Percentiles rank a stretch among this genome's conserved stretches.
phyloP scores from a whole-genome alignment of 768 basidiomycete species.

The Pilatotrama ljubarskyi region DNA sequence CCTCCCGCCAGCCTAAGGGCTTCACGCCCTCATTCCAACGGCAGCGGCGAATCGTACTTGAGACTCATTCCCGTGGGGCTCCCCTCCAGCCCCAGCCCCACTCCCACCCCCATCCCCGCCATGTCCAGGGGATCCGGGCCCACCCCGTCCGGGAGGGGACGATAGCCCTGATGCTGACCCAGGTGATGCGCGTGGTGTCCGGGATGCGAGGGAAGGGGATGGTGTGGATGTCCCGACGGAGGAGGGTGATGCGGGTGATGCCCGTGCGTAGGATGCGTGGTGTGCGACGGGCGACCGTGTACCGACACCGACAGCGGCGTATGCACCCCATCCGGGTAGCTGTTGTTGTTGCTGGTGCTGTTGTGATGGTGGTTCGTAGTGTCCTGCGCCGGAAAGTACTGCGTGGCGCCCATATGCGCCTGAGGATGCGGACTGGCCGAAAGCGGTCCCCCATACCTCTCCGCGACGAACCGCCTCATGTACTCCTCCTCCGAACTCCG shows the following conservation, averaged over 20 bases:
- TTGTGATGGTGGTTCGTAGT: slow-evolving; percentile 22
- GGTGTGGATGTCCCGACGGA: not conserved
- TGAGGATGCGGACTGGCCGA: slow-evolving; percentile 29
- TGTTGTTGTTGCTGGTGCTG: slow-evolving; percentile 24
- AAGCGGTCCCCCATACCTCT: slow-evolving; percentile 30
- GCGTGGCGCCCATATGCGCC: slow-evolving; percentile 31
- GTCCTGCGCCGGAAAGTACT: slow-evolving; percentile 25
- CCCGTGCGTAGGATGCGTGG: slow-evolving; percentile 24
- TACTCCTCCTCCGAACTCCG: slow-evolving; percentile 37
- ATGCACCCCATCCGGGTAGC: slow-evolving; percentile 34
- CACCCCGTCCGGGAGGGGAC: slow-evolving; percentile 16
- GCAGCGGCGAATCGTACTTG: slow-evolving; percentile 33
- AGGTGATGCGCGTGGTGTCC: slow-evolving; percentile 14
- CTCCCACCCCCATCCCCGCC: slow-evolving; percentile 21
- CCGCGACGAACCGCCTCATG: slow-evolving; percentile 40
- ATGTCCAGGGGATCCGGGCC: slow-evolving; percentile 25
- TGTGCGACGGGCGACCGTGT: slow-evolving; percentile 22
- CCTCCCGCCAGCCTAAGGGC: not conserved
- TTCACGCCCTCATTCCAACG: slow-evolving; percentile 33
- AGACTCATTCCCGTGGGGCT: slow-evolving; percentile 24
- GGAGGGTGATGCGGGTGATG: slow-evolving; percentile 10
- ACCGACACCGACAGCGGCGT: slow-evolving; percentile 38
- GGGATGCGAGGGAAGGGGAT: slow-evolving; percentile 16
- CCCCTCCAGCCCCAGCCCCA: slow-evolving; percentile 19
- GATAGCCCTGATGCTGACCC: slow-evolving; percentile 15